phyloP scores from a whole-genome alignment of 306 rosid species.

The Cucumis melo region DNA sequence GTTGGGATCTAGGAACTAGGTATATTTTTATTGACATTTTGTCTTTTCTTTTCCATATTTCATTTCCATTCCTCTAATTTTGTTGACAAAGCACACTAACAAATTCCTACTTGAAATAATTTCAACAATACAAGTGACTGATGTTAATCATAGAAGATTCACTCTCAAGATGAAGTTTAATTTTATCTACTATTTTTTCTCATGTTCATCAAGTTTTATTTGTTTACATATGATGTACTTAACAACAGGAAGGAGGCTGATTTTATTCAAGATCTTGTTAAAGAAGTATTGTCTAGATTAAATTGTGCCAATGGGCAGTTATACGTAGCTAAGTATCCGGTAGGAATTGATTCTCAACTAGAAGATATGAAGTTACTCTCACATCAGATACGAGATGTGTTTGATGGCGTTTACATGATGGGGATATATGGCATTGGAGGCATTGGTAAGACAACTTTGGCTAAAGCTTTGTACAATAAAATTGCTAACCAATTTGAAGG shows the following conservation, averaged over 20 bases:
- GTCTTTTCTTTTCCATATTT: no score
- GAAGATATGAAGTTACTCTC: neutral
- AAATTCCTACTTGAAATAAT: no score
- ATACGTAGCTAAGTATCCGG: neutral
- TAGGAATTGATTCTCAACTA: neutral
- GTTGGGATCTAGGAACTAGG: neutral
- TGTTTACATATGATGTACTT: neutral
- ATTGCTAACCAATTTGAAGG: neutral
- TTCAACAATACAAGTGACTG: no score
- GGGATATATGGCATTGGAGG: conserved; percentile 14
- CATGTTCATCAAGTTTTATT: neutral
- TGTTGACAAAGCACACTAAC: no score
- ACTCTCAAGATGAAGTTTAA: neutral
- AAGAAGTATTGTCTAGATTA: neutral
- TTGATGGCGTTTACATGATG: neutral
- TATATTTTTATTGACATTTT: neutral
- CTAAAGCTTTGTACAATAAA: conserved; percentile 13
- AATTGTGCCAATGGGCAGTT: neutral
- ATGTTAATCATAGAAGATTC: no score
- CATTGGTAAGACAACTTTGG: conserved; percentile 13
- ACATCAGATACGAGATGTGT: neutral
- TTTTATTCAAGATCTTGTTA: neutral
- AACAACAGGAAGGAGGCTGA: neutral
- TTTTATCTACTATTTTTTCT: neutral
- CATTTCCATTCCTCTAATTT: no score